Evolutionary conservation across 441 rosid genomes (phyloP), one percentile per base, ranked within the genome.

Genomic region (Syzygium syzygioides): DNA sequence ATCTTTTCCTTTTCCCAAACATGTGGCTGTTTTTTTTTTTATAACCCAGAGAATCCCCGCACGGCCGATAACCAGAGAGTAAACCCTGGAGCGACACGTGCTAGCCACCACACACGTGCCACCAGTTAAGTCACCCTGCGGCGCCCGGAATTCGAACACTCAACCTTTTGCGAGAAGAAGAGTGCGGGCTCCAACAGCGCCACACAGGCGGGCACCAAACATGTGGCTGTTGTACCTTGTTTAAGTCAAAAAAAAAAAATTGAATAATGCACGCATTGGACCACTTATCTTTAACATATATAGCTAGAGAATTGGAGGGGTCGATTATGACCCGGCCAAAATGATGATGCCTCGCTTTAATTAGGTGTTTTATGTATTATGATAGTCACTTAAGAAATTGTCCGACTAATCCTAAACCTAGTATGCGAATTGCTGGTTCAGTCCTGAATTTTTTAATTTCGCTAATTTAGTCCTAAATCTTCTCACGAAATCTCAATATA

Each of bases 401-500:
- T 62, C 18, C 6, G 14, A 13, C 6, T 15, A 17, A 0, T 62
- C 9, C 2, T 62, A 28, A 62, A 6, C 28, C 0, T 14, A 62
- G 28, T 6, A 9, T 6, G n/a, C 28, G 32, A 28, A 62, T 0
- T 0, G 34, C 0, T 4, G 14, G 14, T n/a, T 8, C 7, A n/a
- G 14, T 60, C 1, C 9, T 60, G 14, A 60, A 60, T 0, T 60
- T 12, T 60, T 60, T 0, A 5, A 62, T 1, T 6, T n/a, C 6
- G 7, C 7, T 1, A 62, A 62, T n/a, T 13, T 62, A 62, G 19
- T 14, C 34, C 0, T 0, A 0, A 62, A 3, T 3, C 2, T 62
- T 62, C 2, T 0, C 0, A 0, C 4, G 8, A 62, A 62, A 62
- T 28, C 2, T 9, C 2, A 0, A 60, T 1, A 0, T 60, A 3